Conservation (phyloP, 805 yeast genomes). For the Candida patagonica region DNA sequence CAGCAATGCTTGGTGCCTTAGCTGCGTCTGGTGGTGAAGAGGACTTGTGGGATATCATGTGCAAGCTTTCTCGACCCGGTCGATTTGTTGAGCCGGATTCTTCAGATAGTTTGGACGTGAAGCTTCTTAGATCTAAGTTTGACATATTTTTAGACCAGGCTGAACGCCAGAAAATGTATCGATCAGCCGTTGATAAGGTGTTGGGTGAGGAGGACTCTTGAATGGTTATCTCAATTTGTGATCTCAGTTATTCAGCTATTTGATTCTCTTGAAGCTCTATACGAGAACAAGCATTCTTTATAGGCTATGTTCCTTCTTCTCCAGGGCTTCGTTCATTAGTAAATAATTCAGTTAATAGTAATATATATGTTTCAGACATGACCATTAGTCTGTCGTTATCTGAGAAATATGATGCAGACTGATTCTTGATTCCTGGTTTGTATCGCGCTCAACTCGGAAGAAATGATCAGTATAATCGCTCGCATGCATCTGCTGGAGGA, state of each 20-base stretch:
- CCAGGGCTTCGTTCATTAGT: background rate
- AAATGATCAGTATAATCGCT: conserved; percentile 78
- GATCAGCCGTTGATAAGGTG: conserved; percentile 43
- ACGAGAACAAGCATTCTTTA: too few species aligned
- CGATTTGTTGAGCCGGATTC: conserved; percentile 62
- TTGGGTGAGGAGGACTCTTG: conserved; percentile 12
- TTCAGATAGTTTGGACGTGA: conserved; percentile 51
- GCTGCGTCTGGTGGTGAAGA: conserved; percentile 58
- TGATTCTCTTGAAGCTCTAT: too few species aligned
- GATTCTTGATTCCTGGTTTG: conserved; percentile 71
- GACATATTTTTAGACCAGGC: conserved; percentile 84
- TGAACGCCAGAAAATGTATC: conserved; percentile 65
- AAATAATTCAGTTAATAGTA: too few species aligned
- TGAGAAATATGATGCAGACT: conserved; percentile 34
- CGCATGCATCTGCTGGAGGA: conserved; percentile 77
- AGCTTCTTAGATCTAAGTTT: conserved; percentile 69
- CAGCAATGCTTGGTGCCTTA: conserved; percentile 90
- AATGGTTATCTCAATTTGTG: background rate
- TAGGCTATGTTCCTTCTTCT: too few species aligned
- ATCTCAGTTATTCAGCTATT: too few species aligned
- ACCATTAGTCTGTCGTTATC: conserved; percentile 8
- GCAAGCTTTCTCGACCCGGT: conserved; percentile 74
- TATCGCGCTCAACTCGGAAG: conserved; percentile 72
- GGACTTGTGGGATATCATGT: conserved; percentile 78
- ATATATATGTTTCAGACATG: too few species aligned